These are phyloP conservation scores for Trichoderma orchidacearum DNA, from an alignment of 495 filamentous ascomycete species.

Conservation along the genomic window DNA sequence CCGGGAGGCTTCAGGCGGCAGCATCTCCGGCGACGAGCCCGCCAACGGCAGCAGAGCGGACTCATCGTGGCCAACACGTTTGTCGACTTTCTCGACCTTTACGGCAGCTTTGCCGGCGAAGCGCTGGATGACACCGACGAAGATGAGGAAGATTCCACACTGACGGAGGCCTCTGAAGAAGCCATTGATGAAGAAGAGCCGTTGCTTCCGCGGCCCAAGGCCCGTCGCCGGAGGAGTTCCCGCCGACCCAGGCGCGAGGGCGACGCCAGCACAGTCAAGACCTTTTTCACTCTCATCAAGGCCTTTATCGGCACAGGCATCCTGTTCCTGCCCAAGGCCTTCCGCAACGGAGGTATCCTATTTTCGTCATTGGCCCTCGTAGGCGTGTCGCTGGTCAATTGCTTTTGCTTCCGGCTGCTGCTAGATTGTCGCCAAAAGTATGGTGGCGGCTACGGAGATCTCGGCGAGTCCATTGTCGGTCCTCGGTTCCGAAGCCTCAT, in stretches of 20 bases:
- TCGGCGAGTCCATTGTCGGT: conserved; percentile 42
- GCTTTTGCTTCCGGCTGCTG: conserved; percentile 50
- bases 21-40: conserved; percentile 37
- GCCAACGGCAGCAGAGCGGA: conserved; percentile 22
- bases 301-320: conserved; percentile 55
- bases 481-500: conserved; percentile 36
- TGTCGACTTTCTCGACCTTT: conserved; percentile 54
- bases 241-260: conserved; percentile 46
- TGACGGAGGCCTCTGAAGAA: conserved; percentile 28
- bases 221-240: conserved; percentile 56
- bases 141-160: conserved; percentile 37
- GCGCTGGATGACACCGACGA: conserved; percentile 43
- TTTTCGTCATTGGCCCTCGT: conserved; percentile 49
- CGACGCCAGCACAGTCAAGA: conserved; percentile 43
- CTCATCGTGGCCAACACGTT: conserved; percentile 48
- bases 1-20: conserved; percentile 51
- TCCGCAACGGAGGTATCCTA: conserved; percentile 52
- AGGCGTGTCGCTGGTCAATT: conserved; percentile 37
- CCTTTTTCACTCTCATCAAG: conserved; percentile 56
- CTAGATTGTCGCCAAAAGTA: conserved; percentile 37
- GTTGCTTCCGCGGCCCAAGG: conserved; percentile 47
- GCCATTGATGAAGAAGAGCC: conserved; percentile 33
- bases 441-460: conserved; percentile 48
- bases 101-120: conserved; percentile 59
- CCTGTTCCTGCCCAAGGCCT: conserved; percentile 57